These are phyloP conservation scores for Thermothelomyces thermophilus DNA, from an alignment of 2,329 filamentous ascomycete species.

Conservation along the genomic window DNA sequence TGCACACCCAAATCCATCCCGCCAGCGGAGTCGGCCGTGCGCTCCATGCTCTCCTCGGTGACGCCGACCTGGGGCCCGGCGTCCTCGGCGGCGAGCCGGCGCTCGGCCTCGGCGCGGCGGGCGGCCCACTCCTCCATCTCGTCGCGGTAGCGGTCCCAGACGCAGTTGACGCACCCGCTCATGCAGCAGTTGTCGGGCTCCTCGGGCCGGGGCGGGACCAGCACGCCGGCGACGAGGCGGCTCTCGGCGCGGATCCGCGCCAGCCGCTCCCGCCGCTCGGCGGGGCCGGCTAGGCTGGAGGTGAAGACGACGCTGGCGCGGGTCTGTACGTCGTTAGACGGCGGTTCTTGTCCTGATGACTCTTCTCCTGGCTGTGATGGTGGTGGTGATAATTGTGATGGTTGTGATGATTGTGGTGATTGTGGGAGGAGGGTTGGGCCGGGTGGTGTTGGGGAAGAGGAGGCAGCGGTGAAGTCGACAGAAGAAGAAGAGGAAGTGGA, in stretches of 20 bases:
- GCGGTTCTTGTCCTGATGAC: background rate
- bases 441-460: slow-evolving; percentile 8
- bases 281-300: slow-evolving; percentile 66
- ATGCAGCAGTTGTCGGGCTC: slow-evolving; percentile 99
- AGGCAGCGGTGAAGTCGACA: slow-evolving; percentile 14
- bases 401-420: slow-evolving; percentile 3
- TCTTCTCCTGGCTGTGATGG: background rate
- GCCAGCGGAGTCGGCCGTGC: background rate
- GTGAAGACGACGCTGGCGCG: slow-evolving; percentile 64
- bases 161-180: slow-evolving; percentile 96
- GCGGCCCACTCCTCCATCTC: slow-evolving; percentile 85
- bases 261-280: slow-evolving; percentile 57
- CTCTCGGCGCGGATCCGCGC: slow-evolving; percentile 52
- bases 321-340: slow-evolving; percentile 10
- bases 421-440: slow-evolving; percentile 1
- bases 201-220: slow-evolving; percentile 73
- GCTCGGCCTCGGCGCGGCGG: slow-evolving; percentile 57
- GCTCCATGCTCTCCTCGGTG: slow-evolving; percentile 20
- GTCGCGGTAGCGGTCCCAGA: slow-evolving; percentile 87
- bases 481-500: slow-evolving; percentile 16
- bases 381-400: slow-evolving; percentile 1
- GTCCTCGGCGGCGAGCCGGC: slow-evolving; percentile 39
- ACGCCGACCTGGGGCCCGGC: slow-evolving; percentile 16
- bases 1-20: slow-evolving; percentile 34
- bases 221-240: slow-evolving; percentile 66